Conservation (phyloP, 768 basidiomycete genomes). For the Chalciporus sphaerocephalus region DNA sequence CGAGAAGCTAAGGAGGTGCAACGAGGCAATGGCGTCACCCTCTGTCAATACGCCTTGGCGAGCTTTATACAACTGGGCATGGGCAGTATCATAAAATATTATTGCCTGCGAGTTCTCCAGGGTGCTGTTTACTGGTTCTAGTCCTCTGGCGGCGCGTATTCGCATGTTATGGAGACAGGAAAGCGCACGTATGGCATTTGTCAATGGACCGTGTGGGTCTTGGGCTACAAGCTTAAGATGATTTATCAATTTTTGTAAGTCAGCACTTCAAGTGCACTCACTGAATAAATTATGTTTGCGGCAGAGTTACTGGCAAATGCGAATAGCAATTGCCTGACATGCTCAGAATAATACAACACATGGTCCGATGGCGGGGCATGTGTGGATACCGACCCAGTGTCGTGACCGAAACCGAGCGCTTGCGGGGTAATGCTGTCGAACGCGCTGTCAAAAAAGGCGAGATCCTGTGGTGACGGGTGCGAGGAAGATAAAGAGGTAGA, state of each 20-base stretch:
- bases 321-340: conserved; percentile 63
- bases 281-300: conserved; percentile 61
- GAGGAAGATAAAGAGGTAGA: conserved; percentile 32
- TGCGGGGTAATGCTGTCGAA: conserved; percentile 35
- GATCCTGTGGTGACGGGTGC: conserved; percentile 32
- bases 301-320: conserved; percentile 60
- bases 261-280: conserved; percentile 34
- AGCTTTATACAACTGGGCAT: conserved; percentile 56
- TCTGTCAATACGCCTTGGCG: conserved; percentile 54
- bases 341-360: conserved; percentile 71
- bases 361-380: conserved; percentile 52
- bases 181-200: conserved; percentile 72
- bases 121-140: conserved; percentile 49
- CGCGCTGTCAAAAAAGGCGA: conserved; percentile 29
- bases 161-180: conserved; percentile 65
- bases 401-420: conserved; percentile 26
- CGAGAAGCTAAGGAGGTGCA: conserved; percentile 73
- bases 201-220: conserved; percentile 66
- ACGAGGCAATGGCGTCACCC: conserved; percentile 70
- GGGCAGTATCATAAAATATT: conserved; percentile 67
- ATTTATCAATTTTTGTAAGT: conserved; percentile 16
- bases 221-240: conserved; percentile 44
- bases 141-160: conserved; percentile 57
- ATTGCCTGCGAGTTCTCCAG: conserved; percentile 55
- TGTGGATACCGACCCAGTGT: conserved; percentile 25